Conservation (phyloP, 768 basidiomycete species). For the Trametes cinnabarina region DNA sequence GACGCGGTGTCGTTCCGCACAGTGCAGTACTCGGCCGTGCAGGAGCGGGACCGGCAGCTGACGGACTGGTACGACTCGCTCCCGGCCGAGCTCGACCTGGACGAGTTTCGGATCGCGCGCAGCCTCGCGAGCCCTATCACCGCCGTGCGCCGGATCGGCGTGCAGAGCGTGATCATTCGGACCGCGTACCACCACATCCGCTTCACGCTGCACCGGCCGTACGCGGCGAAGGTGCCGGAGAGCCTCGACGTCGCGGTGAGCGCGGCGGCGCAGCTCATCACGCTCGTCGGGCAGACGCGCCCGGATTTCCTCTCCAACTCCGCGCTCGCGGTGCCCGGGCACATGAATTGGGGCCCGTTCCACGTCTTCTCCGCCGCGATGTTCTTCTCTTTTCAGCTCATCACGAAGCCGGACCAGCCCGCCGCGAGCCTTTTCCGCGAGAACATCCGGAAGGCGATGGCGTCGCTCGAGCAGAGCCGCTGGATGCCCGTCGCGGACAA, state of each 20-base stretch:
- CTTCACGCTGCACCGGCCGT: slow-evolving; percentile 80
- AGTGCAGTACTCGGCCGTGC: slow-evolving; percentile 70
- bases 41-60: slow-evolving; percentile 68
- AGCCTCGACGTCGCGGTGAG: slow-evolving; percentile 73
- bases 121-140: slow-evolving; percentile 64
- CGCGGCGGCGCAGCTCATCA: slow-evolving; percentile 75
- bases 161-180: slow-evolving; percentile 79
- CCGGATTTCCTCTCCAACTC: slow-evolving; percentile 70
- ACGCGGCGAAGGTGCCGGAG: slow-evolving; percentile 40
- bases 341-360: slow-evolving; percentile 82
- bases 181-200: slow-evolving; percentile 80
- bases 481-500: slow-evolving; percentile 72
- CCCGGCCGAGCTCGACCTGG: slow-evolving; percentile 69
- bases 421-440: slow-evolving; percentile 74
- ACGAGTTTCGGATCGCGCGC: slow-evolving; percentile 72
- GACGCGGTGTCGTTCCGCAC: slow-evolving; percentile 74
- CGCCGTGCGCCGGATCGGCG: slow-evolving; percentile 63
- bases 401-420: slow-evolving; percentile 76
- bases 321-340: slow-evolving; percentile 67
- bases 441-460: slow-evolving; percentile 68
- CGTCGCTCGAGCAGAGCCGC: slow-evolving; percentile 62
- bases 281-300: slow-evolving; percentile 71
- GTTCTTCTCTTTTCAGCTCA: slow-evolving; percentile 90
- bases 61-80: slow-evolving; percentile 76
- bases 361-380: slow-evolving; percentile 85